phyloP scores from a whole-genome alignment of 805 yeast genomes.

The Millerozyma acaciae region DNA sequence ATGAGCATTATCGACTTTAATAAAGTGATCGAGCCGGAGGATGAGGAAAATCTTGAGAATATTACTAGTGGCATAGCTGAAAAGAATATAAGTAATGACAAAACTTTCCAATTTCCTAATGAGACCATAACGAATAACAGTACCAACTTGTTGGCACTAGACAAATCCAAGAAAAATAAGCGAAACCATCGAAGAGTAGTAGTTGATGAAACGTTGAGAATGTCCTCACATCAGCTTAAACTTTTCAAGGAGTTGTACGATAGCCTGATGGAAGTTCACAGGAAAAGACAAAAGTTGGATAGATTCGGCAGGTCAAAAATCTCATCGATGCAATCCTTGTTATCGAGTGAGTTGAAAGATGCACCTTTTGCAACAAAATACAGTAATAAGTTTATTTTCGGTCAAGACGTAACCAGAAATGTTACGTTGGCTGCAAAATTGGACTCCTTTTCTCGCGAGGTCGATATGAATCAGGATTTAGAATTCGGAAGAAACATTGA shows the following conservation, averaged over 20 bases:
- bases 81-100: constrained; percentile 6
- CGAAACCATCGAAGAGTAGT: constrained; percentile 2
- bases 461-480: constrained; percentile 5
- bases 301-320: not conserved
- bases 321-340: not conserved
- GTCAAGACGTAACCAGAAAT: not conserved
- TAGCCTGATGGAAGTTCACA: constrained; percentile 1
- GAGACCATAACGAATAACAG: constrained; percentile 4
- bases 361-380: constrained; percentile 3
- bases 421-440: not conserved
- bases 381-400: constrained; percentile 1
- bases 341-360: not conserved
- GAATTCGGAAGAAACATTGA: constrained; percentile 15
- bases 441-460: not conserved
- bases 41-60: not conserved
- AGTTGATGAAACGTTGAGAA: constrained; percentile 5
- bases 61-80: constrained; percentile 2
- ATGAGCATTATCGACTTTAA: constrained; percentile 3
- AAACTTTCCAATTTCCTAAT: constrained; percentile 6
- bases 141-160: not conserved
- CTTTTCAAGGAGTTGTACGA: constrained; percentile 2
- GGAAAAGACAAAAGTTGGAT: constrained; percentile 2
- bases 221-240: constrained; percentile 2
- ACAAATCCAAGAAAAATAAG: constrained; percentile 4
- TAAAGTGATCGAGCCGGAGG: constrained; percentile 1